Base-by-base conservation (phyloP, 495 filamentous ascomycete species). In the Trichoderma gamsii region DNA sequence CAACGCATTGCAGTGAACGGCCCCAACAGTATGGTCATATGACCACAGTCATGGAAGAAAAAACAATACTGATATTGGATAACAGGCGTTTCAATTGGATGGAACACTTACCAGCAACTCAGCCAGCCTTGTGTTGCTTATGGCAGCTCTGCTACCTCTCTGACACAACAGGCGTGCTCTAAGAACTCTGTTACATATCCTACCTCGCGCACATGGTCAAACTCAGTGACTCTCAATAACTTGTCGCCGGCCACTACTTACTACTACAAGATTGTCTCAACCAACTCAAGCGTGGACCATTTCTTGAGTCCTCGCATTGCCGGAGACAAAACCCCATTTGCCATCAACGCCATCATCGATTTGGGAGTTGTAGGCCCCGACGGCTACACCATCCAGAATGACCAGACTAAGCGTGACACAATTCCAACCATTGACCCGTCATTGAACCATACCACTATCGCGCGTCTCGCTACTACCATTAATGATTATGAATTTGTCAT, bases 371-470 rank as follows among this genome's bases (percentile, higher is more conserved):
- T 86, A 70, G 85, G 85, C 38, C 73, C 73, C 3, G 82, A 87
- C 71, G 85, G 85, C 21, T 88, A 76, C 76, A 88, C 86, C 46
- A 80, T 81, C 64, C 56, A 79, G 61, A 72, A 72, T 67, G 77
- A 83, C 67, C 73, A 78, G 68, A 74, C 76, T n/a, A 87, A 85
- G 73, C 76, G 79, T 38, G 83, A 86, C 69, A 79, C 75, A 2
- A 85, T 84, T 63, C 85, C 85, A 0, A 69, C 70, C 25, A 73
- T 88, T 49, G 73, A 83, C 25, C 86, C 86, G 4, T 80, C 80
- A n/a, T 77, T 87, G 6, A 86, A 88, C 76, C 85, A 88, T 73
- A 85, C 83, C 23, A 89, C 86, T 51, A 88, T 88, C 70, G 80
- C 77, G 25, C 82, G 81, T 25, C 79, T 89, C 0, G 85, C 84